Evolutionary conservation across 352 stramenopile genomes (phyloP), one percentile per base, ranked within the genome.

Genomic region (Phytophthora pistaciae): DNA sequence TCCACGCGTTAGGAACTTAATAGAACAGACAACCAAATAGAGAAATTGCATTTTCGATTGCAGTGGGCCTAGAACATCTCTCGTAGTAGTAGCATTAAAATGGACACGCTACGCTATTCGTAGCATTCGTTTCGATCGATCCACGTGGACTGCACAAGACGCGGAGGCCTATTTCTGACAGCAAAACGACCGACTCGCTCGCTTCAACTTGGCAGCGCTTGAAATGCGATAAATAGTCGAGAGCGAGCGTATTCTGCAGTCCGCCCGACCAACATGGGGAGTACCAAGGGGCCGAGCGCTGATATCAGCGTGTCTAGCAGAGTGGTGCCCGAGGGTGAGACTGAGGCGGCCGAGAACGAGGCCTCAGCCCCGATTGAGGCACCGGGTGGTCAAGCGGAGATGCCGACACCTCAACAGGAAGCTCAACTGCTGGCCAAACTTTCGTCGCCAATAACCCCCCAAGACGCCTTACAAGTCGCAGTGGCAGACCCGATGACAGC

Each of bases 261-360:
- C 48, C 36, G 18, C 18, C 25, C 25, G 25, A 29, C 13, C n/a
- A 66, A 42, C 42, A 68, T 66, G 66, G 56, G 66, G 11, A 76
- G 69, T 44, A 72, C 74, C 60, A 78, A 75, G 31, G 60, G 60
- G 3, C 56, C 56, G 23, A 75, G 36, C n/a, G 68, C 60, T 44
- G 71, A 78, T 3, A 57, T 68, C 27, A 52, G 55, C 21, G 58
- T 38, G 1, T 62, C 50, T 50, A 72, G 71, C 50, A 60, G 71
- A 42, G 71, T 78, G 0, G 9, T 78, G 29, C 71, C 71, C 2
- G 60, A 75, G 27, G 38, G 57, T 2, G 71, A 75, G 25, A 56
- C 50, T 2, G 71, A 75, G 25, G 53, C 50, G n/a, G 53, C 46
- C n/a, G 48, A 62, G 21, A 72, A 49, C 66, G 64, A 68, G 11